Base-by-base conservation (phyloP, 2,329 filamentous ascomycete species). In the Pseudovirgaria hyperparasitica region DNA sequence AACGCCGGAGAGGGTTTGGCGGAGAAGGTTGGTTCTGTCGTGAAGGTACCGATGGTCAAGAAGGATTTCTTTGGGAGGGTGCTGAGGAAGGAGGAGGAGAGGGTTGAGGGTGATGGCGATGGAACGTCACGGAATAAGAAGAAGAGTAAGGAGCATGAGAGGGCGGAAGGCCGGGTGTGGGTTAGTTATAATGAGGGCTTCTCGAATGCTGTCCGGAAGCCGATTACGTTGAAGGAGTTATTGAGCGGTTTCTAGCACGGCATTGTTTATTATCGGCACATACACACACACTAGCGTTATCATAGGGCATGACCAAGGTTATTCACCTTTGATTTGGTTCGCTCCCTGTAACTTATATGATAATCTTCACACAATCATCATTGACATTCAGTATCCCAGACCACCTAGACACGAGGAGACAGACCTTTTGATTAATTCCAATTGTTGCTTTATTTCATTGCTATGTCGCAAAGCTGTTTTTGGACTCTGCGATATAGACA, bases 191-290 rank as follows among this genome's bases (percentile, higher is more conserved):
- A 93, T 44, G 86, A 94, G 57, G 86, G 86, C 0, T 75, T 84
- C 48, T 90, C 84, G 30, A 93, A 94, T 63, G 86, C 86, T 8
- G 86, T 94, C 34, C 68, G 80, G 51, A 93, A 92, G 52, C 82
- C 84, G 3, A 74, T 94, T 35, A 80, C 80, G 6, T 51, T 93
- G 50, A 67, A 70, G 34, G 86, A 93, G 52, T 69, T 94, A 42
- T 57, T 93, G 63, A 65, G 62, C 30, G 76, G 70, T 3, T 45
- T 85, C 31, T 79, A 53, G 38, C 12, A n/a, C n/a, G 20, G n/a
- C 13, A n/a, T 12, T 12, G 13, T 22, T 5, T 22, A 10, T 10
- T n/a, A 10, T 12, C 20, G n/a, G 20, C 20, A 10, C n/a, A 12
- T 12, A 12, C n/a, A n/a, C 20, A 12, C 13, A 22, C 20, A n/a